Evolutionary conservation across 2,329 filamentous ascomycete species (phyloP).

Genomic region (Paecilomyces dactylethromorphus): DNA sequence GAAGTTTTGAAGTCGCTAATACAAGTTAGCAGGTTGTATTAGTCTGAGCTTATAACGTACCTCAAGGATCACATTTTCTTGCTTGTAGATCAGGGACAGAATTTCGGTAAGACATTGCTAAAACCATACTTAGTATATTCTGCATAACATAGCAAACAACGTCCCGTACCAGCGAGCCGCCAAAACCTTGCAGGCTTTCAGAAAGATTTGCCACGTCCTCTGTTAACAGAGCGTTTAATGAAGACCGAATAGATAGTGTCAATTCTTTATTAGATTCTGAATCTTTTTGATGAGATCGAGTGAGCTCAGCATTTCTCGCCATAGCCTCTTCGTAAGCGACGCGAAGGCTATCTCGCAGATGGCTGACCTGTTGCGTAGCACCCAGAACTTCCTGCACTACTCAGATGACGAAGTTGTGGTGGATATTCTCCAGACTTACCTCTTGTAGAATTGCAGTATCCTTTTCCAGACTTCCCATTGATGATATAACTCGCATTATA

Average conservation of each 20-base stretch:
- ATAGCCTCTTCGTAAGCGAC: conserved; percentile 20
- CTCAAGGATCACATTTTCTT: conserved; percentile 28
- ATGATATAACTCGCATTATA: conserved; percentile 12
- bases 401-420: background rate
- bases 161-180: conserved; percentile 26
- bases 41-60: conserved; percentile 9
- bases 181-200: conserved; percentile 22
- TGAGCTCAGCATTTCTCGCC: conserved; percentile 19
- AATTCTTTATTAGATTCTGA: conserved; percentile 20
- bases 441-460: conserved; percentile 12
- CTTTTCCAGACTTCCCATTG: conserved; percentile 12
- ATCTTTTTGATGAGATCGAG: conserved; percentile 19
- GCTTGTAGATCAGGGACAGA: conserved; percentile 21
- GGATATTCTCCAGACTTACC: conserved; percentile 8
- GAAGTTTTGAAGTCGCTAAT: conserved; percentile 29
- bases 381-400: conserved; percentile 23
- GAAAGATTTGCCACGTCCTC: conserved; percentile 21
- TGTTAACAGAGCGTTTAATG: conserved; percentile 24
- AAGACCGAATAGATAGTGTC: conserved; percentile 22
- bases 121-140: background rate
- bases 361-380: conserved; percentile 14
- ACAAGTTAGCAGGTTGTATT: background rate
- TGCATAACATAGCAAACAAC: conserved; percentile 5
- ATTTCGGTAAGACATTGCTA: conserved; percentile 26
- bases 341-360: conserved; percentile 18